Percentiles rank a stretch among this genome's conserved stretches.
phyloP scores from a whole-genome alignment of 768 basidiomycete species.

The Phlebiopsis gigantea region DNA sequence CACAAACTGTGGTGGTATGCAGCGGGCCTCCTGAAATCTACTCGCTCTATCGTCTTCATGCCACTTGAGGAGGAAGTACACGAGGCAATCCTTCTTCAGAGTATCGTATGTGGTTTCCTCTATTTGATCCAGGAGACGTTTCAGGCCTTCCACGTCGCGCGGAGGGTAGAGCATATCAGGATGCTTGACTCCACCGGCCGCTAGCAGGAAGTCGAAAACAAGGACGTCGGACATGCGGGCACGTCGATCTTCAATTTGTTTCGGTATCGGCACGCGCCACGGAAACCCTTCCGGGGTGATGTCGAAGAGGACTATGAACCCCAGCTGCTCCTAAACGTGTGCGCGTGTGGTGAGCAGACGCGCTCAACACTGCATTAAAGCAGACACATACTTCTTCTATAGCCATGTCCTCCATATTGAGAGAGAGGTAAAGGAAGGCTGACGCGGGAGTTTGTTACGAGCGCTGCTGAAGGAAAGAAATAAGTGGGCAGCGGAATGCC shows the following conservation, averaged over 20 bases:
- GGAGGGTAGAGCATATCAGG: conserved; percentile 68
- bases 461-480: no score
- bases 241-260: conserved; percentile 60
- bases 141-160: conserved; percentile 44
- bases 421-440: background rate
- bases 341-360: background rate
- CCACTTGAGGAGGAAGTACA: conserved; percentile 82
- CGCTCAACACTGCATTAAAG: background rate
- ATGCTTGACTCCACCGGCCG: conserved; percentile 53
- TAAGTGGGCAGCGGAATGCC: no score
- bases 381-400: background rate
- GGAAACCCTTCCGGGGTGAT: conserved; percentile 46
- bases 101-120: conserved; percentile 58
- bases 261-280: conserved; percentile 47
- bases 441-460: no score
- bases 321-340: background rate
- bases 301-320: conserved; percentile 40
- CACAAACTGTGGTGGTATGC: conserved; percentile 73
- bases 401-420: background rate
- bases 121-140: conserved; percentile 56
- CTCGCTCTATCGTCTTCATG: conserved; percentile 58
- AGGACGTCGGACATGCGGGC: conserved; percentile 56
- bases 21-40: conserved; percentile 45
- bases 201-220: conserved; percentile 70
- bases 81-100: conserved; percentile 74